Evolutionary conservation across 441 rosid genomes (phyloP).

Genomic region (Cnidoscolus chayamansa): DNA sequence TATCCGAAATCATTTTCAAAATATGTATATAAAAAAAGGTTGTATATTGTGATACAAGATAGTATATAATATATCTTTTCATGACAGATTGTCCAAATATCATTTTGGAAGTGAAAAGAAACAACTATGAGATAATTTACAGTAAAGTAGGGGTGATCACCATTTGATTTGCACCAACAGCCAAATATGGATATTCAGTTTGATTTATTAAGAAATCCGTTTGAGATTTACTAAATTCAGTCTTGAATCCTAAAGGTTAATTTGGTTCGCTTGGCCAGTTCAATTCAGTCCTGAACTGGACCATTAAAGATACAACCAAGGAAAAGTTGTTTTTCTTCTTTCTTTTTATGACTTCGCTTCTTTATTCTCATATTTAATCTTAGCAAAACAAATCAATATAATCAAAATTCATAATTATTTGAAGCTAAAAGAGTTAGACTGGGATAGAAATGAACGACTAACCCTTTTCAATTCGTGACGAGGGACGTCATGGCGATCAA

Average conservation of each 20-base stretch:
- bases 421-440: neutral
- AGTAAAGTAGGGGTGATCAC: neutral
- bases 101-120: neutral
- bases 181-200: no score
- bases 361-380: neutral
- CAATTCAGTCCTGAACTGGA: no score
- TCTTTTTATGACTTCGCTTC: no score
- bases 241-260: no score
- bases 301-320: no score
- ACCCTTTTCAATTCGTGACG: slow-evolving; percentile 51
- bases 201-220: no score
- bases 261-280: no score
- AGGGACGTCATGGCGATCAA: slow-evolving; percentile 52
- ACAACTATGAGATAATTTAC: neutral
- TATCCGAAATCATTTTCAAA: neutral
- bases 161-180: no score
- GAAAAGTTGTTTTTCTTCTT: no score
- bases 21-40: neutral
- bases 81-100: neutral
- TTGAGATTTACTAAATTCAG: no score
- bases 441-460: slow-evolving; percentile 7
- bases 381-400: neutral
- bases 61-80: neutral
- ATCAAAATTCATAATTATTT: neutral
- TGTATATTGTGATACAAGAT: neutral